Conservation (phyloP, 2,329 filamentous ascomycete species). For the Cercospora berteroae region DNA sequence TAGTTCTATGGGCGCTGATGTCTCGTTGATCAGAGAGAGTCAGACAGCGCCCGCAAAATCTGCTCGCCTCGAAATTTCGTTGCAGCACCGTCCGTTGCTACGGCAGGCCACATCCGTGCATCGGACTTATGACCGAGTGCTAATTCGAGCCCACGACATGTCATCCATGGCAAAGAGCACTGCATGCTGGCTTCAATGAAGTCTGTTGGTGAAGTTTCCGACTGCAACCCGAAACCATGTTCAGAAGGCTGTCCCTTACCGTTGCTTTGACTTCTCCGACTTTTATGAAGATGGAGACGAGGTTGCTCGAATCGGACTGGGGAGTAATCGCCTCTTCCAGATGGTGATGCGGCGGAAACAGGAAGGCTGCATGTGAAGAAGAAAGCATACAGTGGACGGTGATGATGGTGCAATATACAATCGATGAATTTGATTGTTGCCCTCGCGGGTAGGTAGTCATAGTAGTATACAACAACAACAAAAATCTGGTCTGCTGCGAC, state of each 20-base stretch:
- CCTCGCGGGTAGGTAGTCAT: slow-evolving; percentile 1
- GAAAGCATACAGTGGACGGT: neutral
- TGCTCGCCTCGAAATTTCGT: slow-evolving; percentile 15
- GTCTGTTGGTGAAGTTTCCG: neutral
- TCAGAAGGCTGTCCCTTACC: neutral
- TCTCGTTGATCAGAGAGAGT: neutral
- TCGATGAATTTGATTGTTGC: slow-evolving; percentile 1
- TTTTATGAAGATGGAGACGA: neutral
- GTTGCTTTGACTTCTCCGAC: neutral
- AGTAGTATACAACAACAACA: neutral
- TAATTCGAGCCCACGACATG: slow-evolving; percentile 11
- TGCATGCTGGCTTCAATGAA: neutral
- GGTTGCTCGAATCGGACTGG: neutral
- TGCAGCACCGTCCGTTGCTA: neutral
- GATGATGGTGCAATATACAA: neutral
- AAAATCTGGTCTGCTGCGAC: neutral
- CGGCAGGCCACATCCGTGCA: slow-evolving; percentile 2
- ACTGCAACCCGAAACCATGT: neutral
- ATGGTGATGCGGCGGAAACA: neutral
- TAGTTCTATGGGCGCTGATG: neutral
- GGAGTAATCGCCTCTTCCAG: neutral
- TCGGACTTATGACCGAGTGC: slow-evolving; percentile 2
- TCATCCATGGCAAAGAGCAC: slow-evolving; percentile 1
- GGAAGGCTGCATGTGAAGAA: neutral
- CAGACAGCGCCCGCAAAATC: neutral